Evolutionary conservation across 1,139 yeast genomes (phyloP).

Genomic region (Dujonia santamariae): DNA sequence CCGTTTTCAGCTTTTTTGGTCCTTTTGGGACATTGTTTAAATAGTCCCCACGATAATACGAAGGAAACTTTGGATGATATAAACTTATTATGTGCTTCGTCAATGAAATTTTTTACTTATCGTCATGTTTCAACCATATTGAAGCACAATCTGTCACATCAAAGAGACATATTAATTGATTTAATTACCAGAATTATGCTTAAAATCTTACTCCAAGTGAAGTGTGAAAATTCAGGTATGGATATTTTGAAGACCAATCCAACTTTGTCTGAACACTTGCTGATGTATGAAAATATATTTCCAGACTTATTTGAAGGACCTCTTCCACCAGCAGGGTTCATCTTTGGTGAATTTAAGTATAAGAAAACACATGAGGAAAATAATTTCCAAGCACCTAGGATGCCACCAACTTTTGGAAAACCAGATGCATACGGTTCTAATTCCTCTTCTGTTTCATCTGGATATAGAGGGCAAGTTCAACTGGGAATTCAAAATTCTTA

Average conservation of each 20-base stretch:
- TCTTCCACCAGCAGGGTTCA: no score
- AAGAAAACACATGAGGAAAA: background rate
- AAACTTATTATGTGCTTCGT: slow-evolving; percentile 25
- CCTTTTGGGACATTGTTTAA: slow-evolving; percentile 29
- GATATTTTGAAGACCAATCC: slow-evolving; percentile 15
- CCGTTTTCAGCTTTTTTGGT: slow-evolving; percentile 35
- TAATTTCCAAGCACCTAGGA: no score
- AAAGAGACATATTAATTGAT: slow-evolving; percentile 22
- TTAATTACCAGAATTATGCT: slow-evolving; percentile 23
- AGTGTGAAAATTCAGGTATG: slow-evolving; percentile 20
- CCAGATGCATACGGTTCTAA: no score
- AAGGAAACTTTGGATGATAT: slow-evolving; percentile 28
- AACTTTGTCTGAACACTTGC: slow-evolving; percentile 22
- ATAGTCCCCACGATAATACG: slow-evolving; percentile 26
- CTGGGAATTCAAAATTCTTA: no score
- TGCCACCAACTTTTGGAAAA: no score
- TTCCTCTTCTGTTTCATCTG: no score
- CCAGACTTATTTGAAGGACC: slow-evolving; percentile 23
- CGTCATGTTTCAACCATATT: background rate
- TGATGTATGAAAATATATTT: slow-evolving; percentile 16
- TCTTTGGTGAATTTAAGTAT: slow-evolving; percentile 2
- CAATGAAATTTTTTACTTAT: slow-evolving; percentile 20
- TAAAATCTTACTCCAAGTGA: slow-evolving; percentile 21
- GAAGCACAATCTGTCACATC: slow-evolving; percentile 6
- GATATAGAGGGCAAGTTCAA: no score